These are phyloP conservation scores for Corymbia citriodora DNA, from an alignment of 441 rosid species.

Conservation along the genomic window DNA sequence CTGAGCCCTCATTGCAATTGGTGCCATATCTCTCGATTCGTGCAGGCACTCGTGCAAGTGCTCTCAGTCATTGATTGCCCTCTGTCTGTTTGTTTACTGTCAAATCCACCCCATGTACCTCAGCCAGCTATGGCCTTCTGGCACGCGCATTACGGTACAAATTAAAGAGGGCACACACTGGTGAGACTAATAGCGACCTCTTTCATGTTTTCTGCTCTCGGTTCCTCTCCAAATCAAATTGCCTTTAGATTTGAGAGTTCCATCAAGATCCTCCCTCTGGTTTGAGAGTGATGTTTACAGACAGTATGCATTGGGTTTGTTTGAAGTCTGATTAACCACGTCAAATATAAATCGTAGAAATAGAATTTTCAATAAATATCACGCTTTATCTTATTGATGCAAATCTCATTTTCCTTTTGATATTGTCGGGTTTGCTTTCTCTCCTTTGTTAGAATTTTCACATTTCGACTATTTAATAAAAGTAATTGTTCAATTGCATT, in stretches of 20 bases:
- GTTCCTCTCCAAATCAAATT: background rate
- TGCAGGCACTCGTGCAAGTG: background rate
- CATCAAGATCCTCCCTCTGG: background rate
- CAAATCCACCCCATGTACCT: background rate
- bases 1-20: background rate
- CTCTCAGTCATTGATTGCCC: background rate
- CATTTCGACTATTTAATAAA: background rate
- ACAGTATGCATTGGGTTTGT: background rate
- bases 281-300: background rate
- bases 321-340: background rate
- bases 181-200: background rate
- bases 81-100: background rate
- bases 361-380: background rate
- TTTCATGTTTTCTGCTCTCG: background rate
- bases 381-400: background rate
- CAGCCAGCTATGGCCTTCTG: background rate
- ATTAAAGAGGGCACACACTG: background rate
- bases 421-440: background rate
- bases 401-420: background rate
- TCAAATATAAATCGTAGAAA: background rate
- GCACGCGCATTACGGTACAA: background rate
- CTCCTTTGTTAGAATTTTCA: background rate
- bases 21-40: background rate
- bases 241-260: background rate
- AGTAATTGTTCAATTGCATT: fast-evolving